Conservation (phyloP, 495 filamentous ascomycete species). For the Xylaria curta region DNA sequence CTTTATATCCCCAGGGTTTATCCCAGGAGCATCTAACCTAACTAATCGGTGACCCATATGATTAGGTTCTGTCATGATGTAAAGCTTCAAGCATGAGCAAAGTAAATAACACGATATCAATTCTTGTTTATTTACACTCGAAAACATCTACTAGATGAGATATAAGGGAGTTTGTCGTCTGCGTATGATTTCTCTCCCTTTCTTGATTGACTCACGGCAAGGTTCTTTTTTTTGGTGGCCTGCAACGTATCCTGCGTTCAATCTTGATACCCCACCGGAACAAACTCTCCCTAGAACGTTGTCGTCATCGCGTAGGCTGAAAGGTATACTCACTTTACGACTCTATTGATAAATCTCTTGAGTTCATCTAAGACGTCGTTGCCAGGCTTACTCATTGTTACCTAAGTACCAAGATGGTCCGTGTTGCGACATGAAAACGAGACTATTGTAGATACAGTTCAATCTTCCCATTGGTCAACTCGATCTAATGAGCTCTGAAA, state of each 20-base stretch:
- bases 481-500: neutral
- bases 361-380: neutral
- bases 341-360: neutral
- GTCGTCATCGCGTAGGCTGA: neutral
- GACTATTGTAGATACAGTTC: neutral
- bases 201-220: neutral
- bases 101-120: neutral
- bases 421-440: neutral
- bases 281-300: neutral
- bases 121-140: neutral
- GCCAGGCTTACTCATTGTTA: neutral
- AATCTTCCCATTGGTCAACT: neutral
- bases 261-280: neutral
- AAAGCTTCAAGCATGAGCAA: neutral
- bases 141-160: neutral
- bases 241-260: neutral
- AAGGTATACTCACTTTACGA: neutral
- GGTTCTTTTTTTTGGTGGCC: too few species aligned
- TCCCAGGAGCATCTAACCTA: neutral
- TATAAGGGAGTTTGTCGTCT: too few species aligned
- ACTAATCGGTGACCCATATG: neutral
- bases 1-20: neutral
- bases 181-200: too few species aligned
- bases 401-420: neutral
- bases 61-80: neutral